A percentile compares a stretch with the other conserved stretches of the same genome.
phyloP scores from a whole-genome alignment of 2,329 filamentous ascomycete genomes.

The Aurifilum marmelostoma region DNA sequence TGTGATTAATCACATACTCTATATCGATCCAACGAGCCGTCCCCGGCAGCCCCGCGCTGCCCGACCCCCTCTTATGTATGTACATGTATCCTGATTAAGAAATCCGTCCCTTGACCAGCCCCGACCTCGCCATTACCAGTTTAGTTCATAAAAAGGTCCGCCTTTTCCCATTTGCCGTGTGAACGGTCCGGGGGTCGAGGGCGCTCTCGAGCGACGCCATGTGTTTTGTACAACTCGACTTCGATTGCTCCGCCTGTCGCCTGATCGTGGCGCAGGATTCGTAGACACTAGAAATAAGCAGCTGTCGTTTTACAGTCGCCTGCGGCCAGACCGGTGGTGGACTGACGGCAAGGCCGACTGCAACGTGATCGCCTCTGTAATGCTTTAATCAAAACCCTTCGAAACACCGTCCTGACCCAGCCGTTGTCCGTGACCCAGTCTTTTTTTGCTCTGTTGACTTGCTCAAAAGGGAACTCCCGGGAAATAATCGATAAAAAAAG shows the following conservation, averaged over 20 bases:
- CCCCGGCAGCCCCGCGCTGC: background rate
- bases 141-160: background rate
- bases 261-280: conserved; percentile 9
- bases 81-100: conserved; percentile 13
- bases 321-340: conserved; percentile 5
- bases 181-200: background rate
- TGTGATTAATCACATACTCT: conserved; percentile 8
- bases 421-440: background rate
- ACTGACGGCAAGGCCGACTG: conserved; percentile 13
- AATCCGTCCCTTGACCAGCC: background rate
- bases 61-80: no score
- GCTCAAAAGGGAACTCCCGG: background rate
- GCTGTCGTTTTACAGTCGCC: conserved; percentile 15
- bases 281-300: conserved; percentile 27
- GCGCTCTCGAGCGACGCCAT: background rate
- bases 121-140: background rate
- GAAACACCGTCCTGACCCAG: conserved; percentile 9
- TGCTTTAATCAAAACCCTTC: conserved; percentile 18
- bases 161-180: background rate
- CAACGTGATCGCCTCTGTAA: conserved; percentile 22
- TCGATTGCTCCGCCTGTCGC: conserved; percentile 15
- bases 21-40: background rate
- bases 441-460: conserved; percentile 9
- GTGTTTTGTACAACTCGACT: conserved; percentile 18
- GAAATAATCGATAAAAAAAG: background rate